Percentiles rank a stretch among this genome's conserved stretches.
These are phyloP conservation scores for Pachyrhizus erosus DNA, from an alignment of 306 rosid genomes.

Conservation along the genomic window DNA sequence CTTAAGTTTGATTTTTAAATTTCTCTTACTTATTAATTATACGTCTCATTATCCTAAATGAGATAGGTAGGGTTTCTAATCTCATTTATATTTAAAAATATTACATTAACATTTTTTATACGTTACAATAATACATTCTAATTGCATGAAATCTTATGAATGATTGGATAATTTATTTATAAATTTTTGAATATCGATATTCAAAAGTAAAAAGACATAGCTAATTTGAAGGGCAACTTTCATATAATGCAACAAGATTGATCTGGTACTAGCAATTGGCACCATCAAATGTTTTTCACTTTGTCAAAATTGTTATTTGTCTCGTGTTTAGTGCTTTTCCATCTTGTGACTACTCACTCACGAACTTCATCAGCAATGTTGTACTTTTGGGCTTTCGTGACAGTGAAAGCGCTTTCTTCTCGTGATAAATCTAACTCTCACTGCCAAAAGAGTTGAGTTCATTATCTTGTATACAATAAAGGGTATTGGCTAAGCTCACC, in stretches of 20 bases:
- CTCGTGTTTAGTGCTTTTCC: constrained; percentile 38
- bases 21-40: too few species aligned
- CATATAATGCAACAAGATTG: not conserved
- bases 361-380: constrained; percentile 34
- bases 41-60: too few species aligned
- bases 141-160: too few species aligned
- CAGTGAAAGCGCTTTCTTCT: constrained; percentile 26
- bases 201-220: not conserved
- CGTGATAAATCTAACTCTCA: constrained; percentile 35
- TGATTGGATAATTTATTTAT: too few species aligned
- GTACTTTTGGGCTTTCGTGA: constrained; percentile 25
- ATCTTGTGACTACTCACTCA: constrained; percentile 48
- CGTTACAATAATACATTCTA: too few species aligned
- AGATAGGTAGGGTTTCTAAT: too few species aligned
- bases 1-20: too few species aligned
- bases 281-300: constrained; percentile 19
- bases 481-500: not conserved
- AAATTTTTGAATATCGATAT: too few species aligned
- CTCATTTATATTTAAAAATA: too few species aligned
- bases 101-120: too few species aligned
- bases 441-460: not conserved
- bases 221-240: constrained; percentile 15
- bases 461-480: not conserved
- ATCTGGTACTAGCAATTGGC: not conserved
- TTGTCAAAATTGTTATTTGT: constrained; percentile 37